A percentile compares a stretch with the other conserved stretches of the same genome.
These are phyloP conservation scores for Trichocladium uniseriatum DNA, from an alignment of 495 filamentous ascomycete genomes.

Conservation along the genomic window DNA sequence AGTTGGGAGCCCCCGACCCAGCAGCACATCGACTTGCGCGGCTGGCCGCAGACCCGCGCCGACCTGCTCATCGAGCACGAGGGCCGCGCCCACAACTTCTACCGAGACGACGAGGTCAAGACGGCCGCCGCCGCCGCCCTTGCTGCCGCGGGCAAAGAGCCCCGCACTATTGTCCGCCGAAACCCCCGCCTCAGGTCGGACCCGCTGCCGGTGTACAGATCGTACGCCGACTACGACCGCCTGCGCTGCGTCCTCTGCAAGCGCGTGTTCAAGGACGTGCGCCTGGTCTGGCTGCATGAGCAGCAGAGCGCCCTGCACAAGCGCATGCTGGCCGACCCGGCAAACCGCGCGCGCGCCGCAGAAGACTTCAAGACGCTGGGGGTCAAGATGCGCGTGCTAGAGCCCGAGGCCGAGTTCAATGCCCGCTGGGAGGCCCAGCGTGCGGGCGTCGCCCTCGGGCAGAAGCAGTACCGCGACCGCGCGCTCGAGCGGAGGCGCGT, in stretches of 20 bases:
- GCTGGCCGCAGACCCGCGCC: conserved; percentile 15
- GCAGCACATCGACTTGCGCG: conserved; percentile 12
- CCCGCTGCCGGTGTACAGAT: conserved; percentile 27
- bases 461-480: conserved; percentile 65
- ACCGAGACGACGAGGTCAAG: conserved; percentile 25
- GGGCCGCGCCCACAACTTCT: conserved; percentile 20
- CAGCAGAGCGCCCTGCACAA: conserved; percentile 65
- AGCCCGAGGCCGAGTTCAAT: conserved; percentile 27
- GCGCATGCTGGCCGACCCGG: conserved; percentile 55
- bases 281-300: conserved; percentile 68
- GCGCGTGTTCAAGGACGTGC: conserved; percentile 58
- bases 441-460: conserved; percentile 19
- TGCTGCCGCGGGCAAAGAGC: conserved; percentile 17
- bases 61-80: conserved; percentile 28
- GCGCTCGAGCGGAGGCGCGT: conserved; percentile 72
- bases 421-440: conserved; percentile 18
- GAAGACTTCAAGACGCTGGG: conserved; percentile 52
- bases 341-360: conserved; percentile 42
- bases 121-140: conserved; percentile 25
- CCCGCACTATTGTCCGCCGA: conserved; percentile 20
- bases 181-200: conserved; percentile 20
- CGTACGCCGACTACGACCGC: conserved; percentile 60
- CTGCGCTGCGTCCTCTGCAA: conserved; percentile 73
- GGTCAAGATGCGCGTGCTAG: conserved; percentile 41
- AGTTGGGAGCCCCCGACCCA: conserved; percentile 21